Evolutionary conservation across 306 rosid species (phyloP).

Genomic region (Quercus parvula): DNA sequence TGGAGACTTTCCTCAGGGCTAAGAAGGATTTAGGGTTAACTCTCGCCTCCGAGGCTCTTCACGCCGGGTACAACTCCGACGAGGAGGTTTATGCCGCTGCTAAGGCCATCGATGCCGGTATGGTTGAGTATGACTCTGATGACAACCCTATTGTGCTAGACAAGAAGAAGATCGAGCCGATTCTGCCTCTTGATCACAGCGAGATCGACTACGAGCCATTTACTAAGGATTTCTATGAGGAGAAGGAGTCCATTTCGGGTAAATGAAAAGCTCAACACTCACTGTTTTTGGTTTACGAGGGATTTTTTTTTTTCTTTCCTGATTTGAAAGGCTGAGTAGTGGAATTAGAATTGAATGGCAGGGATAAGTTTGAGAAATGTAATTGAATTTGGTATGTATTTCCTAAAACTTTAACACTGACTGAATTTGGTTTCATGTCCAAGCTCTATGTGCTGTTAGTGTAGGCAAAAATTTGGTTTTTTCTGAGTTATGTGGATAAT

Average conservation of each 20-base stretch:
- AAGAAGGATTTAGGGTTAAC: slow-evolving; percentile 86
- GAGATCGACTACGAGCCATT: slow-evolving; percentile 80
- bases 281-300: neutral
- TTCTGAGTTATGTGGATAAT: neutral
- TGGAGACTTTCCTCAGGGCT: slow-evolving; percentile 88
- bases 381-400: too few relatives aligned
- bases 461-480: neutral
- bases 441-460: neutral
- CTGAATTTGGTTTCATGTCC: too few relatives aligned
- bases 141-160: slow-evolving; percentile 79
- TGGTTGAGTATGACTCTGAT: slow-evolving; percentile 90
- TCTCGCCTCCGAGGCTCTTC: slow-evolving; percentile 80
- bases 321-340: too few relatives aligned
- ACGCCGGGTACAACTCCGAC: slow-evolving; percentile 90
- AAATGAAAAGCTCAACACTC: neutral
- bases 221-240: slow-evolving; percentile 90
- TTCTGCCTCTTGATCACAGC: slow-evolving; percentile 81
- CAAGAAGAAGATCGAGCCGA: slow-evolving; percentile 86
- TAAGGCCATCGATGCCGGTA: slow-evolving; percentile 88
- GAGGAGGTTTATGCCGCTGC: slow-evolving; percentile 99
- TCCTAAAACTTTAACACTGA: too few relatives aligned
- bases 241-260: slow-evolving; percentile 81
- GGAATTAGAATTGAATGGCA: too few relatives aligned
- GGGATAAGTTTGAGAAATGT: too few relatives aligned
- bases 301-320: too few relatives aligned